Percentiles rank a stretch among this genome's conserved stretches.
Conservation (phyloP, 345 rosid species). For the Aquilaria malaccensis region DNA sequence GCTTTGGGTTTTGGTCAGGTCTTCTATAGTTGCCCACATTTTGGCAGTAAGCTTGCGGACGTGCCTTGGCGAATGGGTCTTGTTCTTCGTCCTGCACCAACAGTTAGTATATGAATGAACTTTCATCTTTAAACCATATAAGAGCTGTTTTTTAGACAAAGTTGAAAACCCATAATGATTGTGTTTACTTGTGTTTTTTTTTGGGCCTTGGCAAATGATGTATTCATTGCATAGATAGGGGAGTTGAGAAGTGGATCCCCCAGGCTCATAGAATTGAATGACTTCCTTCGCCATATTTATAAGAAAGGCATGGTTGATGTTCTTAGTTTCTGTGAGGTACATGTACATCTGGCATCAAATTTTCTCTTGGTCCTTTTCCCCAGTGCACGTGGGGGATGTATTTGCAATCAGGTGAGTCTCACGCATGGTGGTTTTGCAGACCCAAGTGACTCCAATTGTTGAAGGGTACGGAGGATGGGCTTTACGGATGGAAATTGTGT, state of each 20-base stretch:
- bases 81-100: conserved; percentile 92
- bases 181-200: conserved; percentile 12
- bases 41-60: conserved; percentile 97
- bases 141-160: conserved; percentile 5
- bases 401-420: not conserved
- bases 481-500: conserved; percentile 85
- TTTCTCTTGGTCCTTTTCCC: not conserved
- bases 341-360: conserved; percentile 6
- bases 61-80: conserved; percentile 99
- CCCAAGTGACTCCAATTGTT: conserved; percentile 92
- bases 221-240: conserved; percentile 44
- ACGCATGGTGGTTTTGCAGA: conserved; percentile 38
- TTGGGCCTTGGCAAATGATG: too few species aligned
- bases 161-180: conserved; percentile 7
- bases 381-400: not conserved
- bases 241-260: conserved; percentile 97
- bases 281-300: conserved; percentile 71
- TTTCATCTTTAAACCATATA: not conserved
- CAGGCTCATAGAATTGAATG: conserved; percentile 72
- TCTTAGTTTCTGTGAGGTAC: conserved; percentile 96
- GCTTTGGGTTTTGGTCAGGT: conserved; percentile 39
- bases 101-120: conserved; percentile 39
- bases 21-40: conserved; percentile 97
- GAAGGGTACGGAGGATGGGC: conserved; percentile 99
- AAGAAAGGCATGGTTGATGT: conserved; percentile 78